Base-by-base conservation (phyloP, 805 yeast genomes). In the Hanseniaspora meyeri region DNA sequence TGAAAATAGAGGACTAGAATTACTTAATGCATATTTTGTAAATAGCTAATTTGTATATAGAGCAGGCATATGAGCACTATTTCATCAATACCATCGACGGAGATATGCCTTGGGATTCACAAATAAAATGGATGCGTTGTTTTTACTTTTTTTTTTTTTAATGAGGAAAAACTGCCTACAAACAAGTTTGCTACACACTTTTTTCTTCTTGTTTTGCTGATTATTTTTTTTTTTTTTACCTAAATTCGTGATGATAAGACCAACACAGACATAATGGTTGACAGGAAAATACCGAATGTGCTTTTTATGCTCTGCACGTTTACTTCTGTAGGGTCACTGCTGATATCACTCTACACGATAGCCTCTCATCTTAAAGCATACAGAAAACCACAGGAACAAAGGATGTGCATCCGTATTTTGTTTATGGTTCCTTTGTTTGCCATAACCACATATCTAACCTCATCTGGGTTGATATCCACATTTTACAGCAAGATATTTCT, bases 371-470 rank as follows among this genome's bases (percentile, higher is more conserved):
- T 82, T 20, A 65, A 66, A 45, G 89, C 90, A 70, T 93, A 93
- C 69, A 71, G 97, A 48, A 87, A 85, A 62, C 97, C 97, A 0
- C 76, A 79, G 63, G 93, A 87, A 62, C 98, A 93, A 67, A 73
- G 97, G 51, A 72, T 88, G 37, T 81, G 87, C 64, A 82, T 90
- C 3, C 74, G 98, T 32, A 91, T 93, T 39, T 84, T 83, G 60
- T 60, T 88, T 47, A 79, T 91, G 61, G 84, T 90, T 0, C 97
- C 97, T 0, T 65, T 90, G 24, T 90, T 84, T 69, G 83, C 95
- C 5, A 59, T 83, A 0, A 75, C 88, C 11, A 85, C 95, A 64
- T 85, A 51, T 31, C 36, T 56, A 31, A 49, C 58, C 17, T 78
- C 63, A 62, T 77, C 49, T 14, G 56, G 3, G 76, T 81, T 62